These are phyloP conservation scores for Speleostelium caveatum DNA, from an alignment of 78 protist genomes.

Conservation along the genomic window DNA sequence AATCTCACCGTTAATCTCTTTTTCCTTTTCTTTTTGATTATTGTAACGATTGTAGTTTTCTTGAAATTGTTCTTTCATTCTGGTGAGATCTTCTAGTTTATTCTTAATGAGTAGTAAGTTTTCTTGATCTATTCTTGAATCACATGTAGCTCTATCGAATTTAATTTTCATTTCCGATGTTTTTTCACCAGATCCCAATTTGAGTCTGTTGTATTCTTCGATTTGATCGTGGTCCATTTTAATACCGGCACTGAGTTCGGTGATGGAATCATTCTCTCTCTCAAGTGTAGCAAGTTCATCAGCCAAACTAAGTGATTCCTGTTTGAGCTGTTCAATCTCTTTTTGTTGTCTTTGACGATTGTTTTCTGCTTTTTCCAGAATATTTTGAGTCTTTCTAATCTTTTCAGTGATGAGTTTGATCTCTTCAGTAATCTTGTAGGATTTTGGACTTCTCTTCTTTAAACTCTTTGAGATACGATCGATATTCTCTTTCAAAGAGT, in stretches of 20 bases:
- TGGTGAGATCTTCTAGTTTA: constrained; percentile 3
- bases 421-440: constrained; percentile 33
- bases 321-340: constrained; percentile 30
- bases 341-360: constrained; percentile 3
- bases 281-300: constrained; percentile 54
- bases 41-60: constrained; percentile 7
- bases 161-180: constrained; percentile 10
- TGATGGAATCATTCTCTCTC: not conserved
- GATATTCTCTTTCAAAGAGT: constrained; percentile 13
- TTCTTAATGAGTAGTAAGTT: not conserved
- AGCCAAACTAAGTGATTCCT: constrained; percentile 1
- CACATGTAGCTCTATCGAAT: not conserved
- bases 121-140: constrained; percentile 20
- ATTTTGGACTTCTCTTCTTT: constrained; percentile 17
- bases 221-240: constrained; percentile 23
- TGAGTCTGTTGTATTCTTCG: constrained; percentile 42
- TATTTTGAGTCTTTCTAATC: constrained; percentile 12
- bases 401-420: constrained; percentile 41
- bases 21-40: not conserved
- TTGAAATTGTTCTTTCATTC: constrained; percentile 28
- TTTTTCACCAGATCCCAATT: constrained; percentile 44
- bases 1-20: not conserved
- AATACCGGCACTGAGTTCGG: not conserved
- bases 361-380: constrained; percentile 13
- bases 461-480: not conserved